Percentiles rank a stretch among this genome's conserved stretches.
These are phyloP conservation scores for Corylus heterophylla DNA, from an alignment of 306 rosid genomes.

Conservation along the genomic window DNA sequence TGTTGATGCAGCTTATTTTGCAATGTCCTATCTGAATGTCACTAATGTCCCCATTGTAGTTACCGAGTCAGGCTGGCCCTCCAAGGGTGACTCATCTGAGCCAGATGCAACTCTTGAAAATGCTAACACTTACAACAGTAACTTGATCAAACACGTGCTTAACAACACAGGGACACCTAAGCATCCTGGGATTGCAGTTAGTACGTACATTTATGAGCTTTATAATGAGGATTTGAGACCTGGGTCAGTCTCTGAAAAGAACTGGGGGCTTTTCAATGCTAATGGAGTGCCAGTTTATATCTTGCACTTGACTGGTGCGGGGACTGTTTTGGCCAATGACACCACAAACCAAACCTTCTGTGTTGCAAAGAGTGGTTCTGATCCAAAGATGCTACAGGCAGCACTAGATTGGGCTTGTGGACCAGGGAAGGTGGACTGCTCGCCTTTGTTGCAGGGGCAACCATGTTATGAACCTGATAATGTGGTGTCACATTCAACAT, in stretches of 20 bases:
- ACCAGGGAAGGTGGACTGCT: conserved; percentile 91
- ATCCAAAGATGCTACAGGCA: conserved; percentile 84
- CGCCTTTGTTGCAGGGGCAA: conserved; percentile 78
- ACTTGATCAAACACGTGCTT: conserved; percentile 80
- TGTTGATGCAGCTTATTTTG: conserved; percentile 91
- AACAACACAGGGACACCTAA: conserved; percentile 95
- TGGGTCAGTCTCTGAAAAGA: conserved; percentile 75
- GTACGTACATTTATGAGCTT: conserved; percentile 89
- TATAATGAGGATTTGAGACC: conserved; percentile 88
- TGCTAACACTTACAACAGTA: conserved; percentile 91
- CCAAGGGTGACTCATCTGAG: conserved; percentile 77
- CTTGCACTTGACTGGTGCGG: conserved; percentile 84
- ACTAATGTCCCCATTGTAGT: conserved; percentile 76
- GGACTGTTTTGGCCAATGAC: conserved; percentile 74
- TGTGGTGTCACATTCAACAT: conserved; percentile 73
- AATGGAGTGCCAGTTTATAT: conserved; percentile 73
- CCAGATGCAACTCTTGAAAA: conserved; percentile 78
- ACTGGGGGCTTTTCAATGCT: conserved; percentile 84
- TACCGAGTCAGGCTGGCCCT: conserved; percentile 96
- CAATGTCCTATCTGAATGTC: conserved; percentile 81
- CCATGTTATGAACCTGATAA: conserved; percentile 77
- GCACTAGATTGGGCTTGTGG: conserved; percentile 99
- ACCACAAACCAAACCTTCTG: conserved; percentile 93
- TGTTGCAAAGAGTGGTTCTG: conserved; percentile 70
- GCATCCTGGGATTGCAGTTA: conserved; percentile 84